Percentiles rank a stretch among this genome's conserved stretches.
These are phyloP conservation scores for Codiaeum variegatum DNA, from an alignment of 441 rosid species.

Conservation along the genomic window DNA sequence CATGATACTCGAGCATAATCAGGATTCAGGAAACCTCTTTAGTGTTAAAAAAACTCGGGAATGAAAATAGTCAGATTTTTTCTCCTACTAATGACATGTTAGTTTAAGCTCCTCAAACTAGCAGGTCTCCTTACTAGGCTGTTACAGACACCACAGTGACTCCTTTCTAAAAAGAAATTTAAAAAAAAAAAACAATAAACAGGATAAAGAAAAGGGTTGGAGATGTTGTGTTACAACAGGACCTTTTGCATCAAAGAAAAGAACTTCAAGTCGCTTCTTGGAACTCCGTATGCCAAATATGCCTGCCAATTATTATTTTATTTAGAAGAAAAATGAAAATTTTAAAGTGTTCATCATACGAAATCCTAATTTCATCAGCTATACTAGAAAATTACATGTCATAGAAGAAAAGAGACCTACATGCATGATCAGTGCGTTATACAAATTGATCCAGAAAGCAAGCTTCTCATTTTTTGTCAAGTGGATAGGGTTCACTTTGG, in stretches of 20 bases:
- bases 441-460: constrained; percentile 69
- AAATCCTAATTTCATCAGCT: constrained; percentile 2
- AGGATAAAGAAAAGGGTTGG: background rate
- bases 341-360: background rate
- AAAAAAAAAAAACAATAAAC: too few species aligned
- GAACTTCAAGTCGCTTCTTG: constrained; percentile 76
- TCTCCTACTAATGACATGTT: too few species aligned
- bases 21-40: background rate
- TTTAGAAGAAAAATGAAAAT: constrained; percentile 6
- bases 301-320: constrained; percentile 43
- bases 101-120: too few species aligned
- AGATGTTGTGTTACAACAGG: constrained; percentile 15
- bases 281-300: constrained; percentile 89
- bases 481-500: constrained; percentile 48
- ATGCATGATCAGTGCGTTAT: constrained; percentile 69
- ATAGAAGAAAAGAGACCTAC: constrained; percentile 27
- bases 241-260: constrained; percentile 97
- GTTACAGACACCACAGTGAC: background rate
- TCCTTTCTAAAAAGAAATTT: background rate
- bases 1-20: background rate
- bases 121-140: background rate
- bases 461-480: constrained; percentile 52
- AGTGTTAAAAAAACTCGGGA: background rate
- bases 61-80: background rate
- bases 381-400: background rate